These are phyloP conservation scores for Cyberlindnera euphorbiiphila DNA, from an alignment of 805 yeast genomes.

Conservation along the genomic window DNA sequence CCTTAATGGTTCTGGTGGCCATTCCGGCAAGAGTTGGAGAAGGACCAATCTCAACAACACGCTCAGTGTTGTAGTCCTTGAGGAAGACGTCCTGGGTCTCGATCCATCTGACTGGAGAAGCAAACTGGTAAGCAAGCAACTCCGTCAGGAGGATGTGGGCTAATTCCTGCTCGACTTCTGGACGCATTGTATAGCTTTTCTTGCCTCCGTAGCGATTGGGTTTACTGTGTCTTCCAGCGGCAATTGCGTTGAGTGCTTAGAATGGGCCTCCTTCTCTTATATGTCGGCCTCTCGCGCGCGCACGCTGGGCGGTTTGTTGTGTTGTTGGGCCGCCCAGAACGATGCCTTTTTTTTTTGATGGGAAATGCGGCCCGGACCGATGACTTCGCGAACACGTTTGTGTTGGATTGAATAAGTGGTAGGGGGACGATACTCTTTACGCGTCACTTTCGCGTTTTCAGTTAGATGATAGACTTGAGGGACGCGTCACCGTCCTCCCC, in stretches of 20 bases:
- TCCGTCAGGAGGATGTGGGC: constrained; percentile 94
- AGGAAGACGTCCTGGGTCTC: constrained; percentile 98
- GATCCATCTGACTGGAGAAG: constrained; percentile 99
- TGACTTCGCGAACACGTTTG: neutral
- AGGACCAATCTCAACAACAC: constrained; percentile 98
- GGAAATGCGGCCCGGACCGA: too few relatives aligned
- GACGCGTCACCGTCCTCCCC: too few relatives aligned
- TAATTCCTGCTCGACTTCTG: constrained; percentile 96
- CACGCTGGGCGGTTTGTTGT: constrained; percentile 10
- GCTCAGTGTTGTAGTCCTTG: constrained; percentile 90
- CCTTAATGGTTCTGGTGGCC: constrained; percentile 96
- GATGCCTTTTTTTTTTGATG: too few relatives aligned
- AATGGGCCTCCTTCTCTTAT: too few relatives aligned
- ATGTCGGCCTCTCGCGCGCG: too few relatives aligned
- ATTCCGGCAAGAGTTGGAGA: constrained; percentile 98
- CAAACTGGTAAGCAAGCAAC: constrained; percentile 96
- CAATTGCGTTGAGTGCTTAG: too few relatives aligned
- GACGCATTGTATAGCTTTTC: constrained; percentile 41
- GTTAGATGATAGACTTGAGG: neutral
- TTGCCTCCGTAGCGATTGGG: neutral
- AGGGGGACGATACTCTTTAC: constrained; percentile 1
- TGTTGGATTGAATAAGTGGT: too few relatives aligned
- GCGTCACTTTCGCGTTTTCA: constrained; percentile 13
- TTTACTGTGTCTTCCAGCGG: too few relatives aligned
- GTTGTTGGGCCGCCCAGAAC: constrained; percentile 10